These are phyloP conservation scores for Claviceps fusiformis DNA, from an alignment of 2,329 filamentous ascomycete genomes.

Conservation along the genomic window DNA sequence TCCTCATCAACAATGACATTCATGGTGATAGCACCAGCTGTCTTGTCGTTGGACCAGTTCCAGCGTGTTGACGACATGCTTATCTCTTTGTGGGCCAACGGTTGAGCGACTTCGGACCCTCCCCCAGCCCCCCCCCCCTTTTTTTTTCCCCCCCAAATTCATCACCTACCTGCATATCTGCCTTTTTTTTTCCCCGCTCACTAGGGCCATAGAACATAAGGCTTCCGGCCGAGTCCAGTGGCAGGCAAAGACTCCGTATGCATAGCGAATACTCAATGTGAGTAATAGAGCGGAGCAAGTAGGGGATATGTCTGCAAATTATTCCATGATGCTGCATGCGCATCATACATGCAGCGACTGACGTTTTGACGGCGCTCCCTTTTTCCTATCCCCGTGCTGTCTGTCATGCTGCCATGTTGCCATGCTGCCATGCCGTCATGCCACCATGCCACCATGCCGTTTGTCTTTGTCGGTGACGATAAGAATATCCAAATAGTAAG, in stretches of 20 bases:
- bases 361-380: not conserved
- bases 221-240: not conserved
- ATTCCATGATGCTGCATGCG: not conserved
- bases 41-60: not conserved
- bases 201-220: too few relatives aligned
- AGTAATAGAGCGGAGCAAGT: not conserved
- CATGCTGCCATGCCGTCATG: not conserved
- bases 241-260: not conserved
- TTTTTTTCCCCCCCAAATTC: too few relatives aligned
- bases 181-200: too few relatives aligned
- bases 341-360: constrained; percentile 1
- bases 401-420: too few relatives aligned
- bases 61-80: not conserved
- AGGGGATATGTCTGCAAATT: not conserved
- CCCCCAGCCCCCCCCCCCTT: too few relatives aligned
- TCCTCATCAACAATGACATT: not conserved
- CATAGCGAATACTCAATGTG: too few relatives aligned
- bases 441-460: not conserved
- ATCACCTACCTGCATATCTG: too few relatives aligned
- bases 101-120: too few relatives aligned
- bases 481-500: not conserved
- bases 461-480: not conserved
- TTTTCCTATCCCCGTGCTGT: not conserved
- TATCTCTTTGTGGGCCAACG: not conserved
- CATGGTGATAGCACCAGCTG: not conserved